Base-by-base conservation (phyloP, 805 yeast genomes). In the Cyberlindnera maritima region DNA sequence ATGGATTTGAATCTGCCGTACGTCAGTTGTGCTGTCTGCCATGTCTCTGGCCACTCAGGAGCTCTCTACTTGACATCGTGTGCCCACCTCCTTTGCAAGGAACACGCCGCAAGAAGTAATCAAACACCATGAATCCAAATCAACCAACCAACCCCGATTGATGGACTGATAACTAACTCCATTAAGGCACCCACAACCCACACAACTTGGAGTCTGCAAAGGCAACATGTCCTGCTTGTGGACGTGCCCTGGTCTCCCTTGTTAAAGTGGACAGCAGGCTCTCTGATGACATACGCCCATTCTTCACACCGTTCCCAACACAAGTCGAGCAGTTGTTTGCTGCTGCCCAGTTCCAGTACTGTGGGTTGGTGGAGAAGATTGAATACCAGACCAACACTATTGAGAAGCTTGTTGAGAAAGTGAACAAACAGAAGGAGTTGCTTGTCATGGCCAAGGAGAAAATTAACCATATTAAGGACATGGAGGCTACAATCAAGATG, bases 61-160 rank as follows among this genome's bases (percentile, higher is more conserved):
- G 59, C 59, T 1, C 56, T 69, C 19, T 54, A 54, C 36, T 46
- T 69, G 39, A 68, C 71, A 1, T 67, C 72, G 3, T 69, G 74
- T 56, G 72, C 72, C 3, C 72, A 69, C 50, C 57, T 64, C 1
- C 49, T 69, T 18, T 69, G 74, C 39, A 54, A 58, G 3, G 58
- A 59, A 13, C 72, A 69, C 51, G 53, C 56, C 10, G n/a, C 46
- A 10, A 50, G 39, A 41, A 41, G 60, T 56, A 15, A 10, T 11
- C 36, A 12, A 13, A 11, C 32, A 29, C 32, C 32, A 4, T 29
- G 32, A 29, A 29, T 29, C 32, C 32, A 29, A 4, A 29, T 11
- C 15, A 6, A 21, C 5, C 25, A 6, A 21, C 25, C n/a, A n/a
- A 21, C 32, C 32, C 4, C 15, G 32, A 29, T n/a, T n/a, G n/a